Percentiles rank a stretch among this genome's conserved stretches.
Evolutionary conservation across 495 filamentous ascomycete genomes (phyloP).

Genomic region (Hypoxylon trugodes): DNA sequence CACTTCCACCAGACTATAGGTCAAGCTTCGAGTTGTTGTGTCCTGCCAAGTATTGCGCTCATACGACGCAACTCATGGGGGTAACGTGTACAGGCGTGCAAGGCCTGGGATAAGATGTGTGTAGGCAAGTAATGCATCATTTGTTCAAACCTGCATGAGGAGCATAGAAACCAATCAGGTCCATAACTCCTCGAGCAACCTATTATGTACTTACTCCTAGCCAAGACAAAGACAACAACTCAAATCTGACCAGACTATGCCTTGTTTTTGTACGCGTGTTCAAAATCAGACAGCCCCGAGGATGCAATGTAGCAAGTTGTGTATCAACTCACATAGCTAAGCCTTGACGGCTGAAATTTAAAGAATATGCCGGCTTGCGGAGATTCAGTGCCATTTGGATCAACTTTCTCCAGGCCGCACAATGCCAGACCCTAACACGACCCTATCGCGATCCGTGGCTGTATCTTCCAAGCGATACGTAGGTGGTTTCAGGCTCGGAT

Average conservation of each 20-base stretch:
- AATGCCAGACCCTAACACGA: slow-evolving; percentile 20
- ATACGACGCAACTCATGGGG: slow-evolving; percentile 21
- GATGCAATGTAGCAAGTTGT: slow-evolving; percentile 7
- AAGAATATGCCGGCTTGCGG: slow-evolving; percentile 16
- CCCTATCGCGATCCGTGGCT: too few relatives aligned
- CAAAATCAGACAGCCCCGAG: slow-evolving; percentile 9
- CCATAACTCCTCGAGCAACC: slow-evolving; percentile 9
- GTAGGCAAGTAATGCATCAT: slow-evolving; percentile 4
- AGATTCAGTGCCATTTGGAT: slow-evolving; percentile 31
- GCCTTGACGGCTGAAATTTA: slow-evolving; percentile 12
- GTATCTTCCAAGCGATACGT: background rate
- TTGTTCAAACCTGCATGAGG: slow-evolving; percentile 9
- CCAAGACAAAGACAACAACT: slow-evolving; percentile 12
- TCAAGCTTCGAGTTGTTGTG: background rate
- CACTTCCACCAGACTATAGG: slow-evolving; percentile 10
- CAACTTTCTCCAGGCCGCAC: slow-evolving; percentile 16
- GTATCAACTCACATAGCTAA: slow-evolving; percentile 15
- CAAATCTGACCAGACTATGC: slow-evolving; percentile 25
- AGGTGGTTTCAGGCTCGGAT: slow-evolving; percentile 31
- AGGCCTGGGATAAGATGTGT: slow-evolving; percentile 3
- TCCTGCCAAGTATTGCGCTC: slow-evolving; percentile 9
- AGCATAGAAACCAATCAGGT: slow-evolving; percentile 19
- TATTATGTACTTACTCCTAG: slow-evolving; percentile 1
- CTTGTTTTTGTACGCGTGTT: slow-evolving; percentile 10
- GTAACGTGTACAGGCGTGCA: slow-evolving; percentile 25